phyloP scores from a whole-genome alignment of 495 filamentous ascomycete genomes.

The Neurospora sublineolata region DNA sequence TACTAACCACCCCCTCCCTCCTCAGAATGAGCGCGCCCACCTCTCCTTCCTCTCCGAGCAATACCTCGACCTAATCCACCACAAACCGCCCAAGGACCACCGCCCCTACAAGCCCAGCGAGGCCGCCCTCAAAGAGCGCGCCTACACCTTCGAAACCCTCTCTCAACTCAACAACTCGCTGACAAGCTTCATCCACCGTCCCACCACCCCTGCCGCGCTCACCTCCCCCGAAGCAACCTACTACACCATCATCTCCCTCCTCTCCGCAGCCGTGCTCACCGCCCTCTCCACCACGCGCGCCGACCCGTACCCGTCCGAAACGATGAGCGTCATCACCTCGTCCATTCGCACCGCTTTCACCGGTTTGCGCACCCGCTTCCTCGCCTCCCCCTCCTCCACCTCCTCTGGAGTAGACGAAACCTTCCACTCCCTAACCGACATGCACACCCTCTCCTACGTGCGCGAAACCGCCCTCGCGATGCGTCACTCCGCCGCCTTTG shows the following conservation, averaged over 20 bases:
- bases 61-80: slow-evolving; percentile 30
- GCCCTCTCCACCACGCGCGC: slow-evolving; percentile 13
- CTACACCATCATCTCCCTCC: slow-evolving; percentile 20
- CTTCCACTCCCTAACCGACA: slow-evolving; percentile 7
- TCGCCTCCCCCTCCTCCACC: background rate
- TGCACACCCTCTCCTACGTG: slow-evolving; percentile 21
- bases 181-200: slow-evolving; percentile 16
- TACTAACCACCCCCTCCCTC: background rate
- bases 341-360: slow-evolving; percentile 11
- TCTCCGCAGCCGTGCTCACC: slow-evolving; percentile 14
- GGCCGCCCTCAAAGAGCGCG: slow-evolving; percentile 23
- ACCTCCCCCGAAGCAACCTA: slow-evolving; percentile 14
- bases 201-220: slow-evolving; percentile 9
- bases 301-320: slow-evolving; percentile 6
- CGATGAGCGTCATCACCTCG: slow-evolving; percentile 3
- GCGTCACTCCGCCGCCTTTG: slow-evolving; percentile 23
- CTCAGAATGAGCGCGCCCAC: slow-evolving; percentile 25
- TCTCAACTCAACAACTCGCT: slow-evolving; percentile 22
- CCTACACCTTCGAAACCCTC: slow-evolving; percentile 20
- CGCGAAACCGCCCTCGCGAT: slow-evolving; percentile 27
- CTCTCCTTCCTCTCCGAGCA: slow-evolving; percentile 30
- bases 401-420: background rate
- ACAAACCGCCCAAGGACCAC: slow-evolving; percentile 32
- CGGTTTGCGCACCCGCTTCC: slow-evolving; percentile 15
- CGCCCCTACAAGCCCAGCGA: slow-evolving; percentile 25